Evolutionary conservation across 495 filamentous ascomycete genomes (phyloP).

Genomic region (Apodospora peruviana): DNA sequence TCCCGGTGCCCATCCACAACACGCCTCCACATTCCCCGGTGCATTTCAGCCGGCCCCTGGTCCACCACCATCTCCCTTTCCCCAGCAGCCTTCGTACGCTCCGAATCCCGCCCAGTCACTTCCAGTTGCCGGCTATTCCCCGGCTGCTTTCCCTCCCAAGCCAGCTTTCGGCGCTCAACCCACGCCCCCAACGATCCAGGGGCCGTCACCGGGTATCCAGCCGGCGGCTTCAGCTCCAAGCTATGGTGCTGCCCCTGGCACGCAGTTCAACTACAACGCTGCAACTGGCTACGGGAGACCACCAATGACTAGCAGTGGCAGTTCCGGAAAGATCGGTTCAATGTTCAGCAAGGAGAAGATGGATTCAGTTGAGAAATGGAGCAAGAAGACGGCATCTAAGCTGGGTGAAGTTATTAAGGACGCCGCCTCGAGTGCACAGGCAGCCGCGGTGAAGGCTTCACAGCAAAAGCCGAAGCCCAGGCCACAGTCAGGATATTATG

Average conservation of each 20-base stretch:
- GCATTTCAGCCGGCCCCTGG: background rate
- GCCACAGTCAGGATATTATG: background rate
- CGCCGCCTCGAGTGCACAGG: conserved; percentile 13
- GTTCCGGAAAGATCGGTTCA: conserved; percentile 13
- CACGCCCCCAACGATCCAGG: no score
- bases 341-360: conserved; percentile 21
- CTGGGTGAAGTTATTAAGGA: conserved; percentile 18
- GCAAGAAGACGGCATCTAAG: conserved; percentile 20
- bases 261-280: background rate
- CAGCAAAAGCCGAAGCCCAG: conserved; percentile 7
- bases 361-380: conserved; percentile 20
- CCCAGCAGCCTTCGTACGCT: background rate
- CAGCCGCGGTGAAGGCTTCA: conserved; percentile 9
- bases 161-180: background rate
- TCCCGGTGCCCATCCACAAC: background rate
- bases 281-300: background rate
- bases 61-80: background rate
- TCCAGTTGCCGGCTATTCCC: background rate
- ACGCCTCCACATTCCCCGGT: background rate
- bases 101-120: background rate
- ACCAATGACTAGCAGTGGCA: background rate
- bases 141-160: conserved; percentile 12
- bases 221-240: no score
- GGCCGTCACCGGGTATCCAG: no score
- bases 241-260: background rate